phyloP scores from a whole-genome alignment of 306 rosid species.

The Prunus armeniaca region DNA sequence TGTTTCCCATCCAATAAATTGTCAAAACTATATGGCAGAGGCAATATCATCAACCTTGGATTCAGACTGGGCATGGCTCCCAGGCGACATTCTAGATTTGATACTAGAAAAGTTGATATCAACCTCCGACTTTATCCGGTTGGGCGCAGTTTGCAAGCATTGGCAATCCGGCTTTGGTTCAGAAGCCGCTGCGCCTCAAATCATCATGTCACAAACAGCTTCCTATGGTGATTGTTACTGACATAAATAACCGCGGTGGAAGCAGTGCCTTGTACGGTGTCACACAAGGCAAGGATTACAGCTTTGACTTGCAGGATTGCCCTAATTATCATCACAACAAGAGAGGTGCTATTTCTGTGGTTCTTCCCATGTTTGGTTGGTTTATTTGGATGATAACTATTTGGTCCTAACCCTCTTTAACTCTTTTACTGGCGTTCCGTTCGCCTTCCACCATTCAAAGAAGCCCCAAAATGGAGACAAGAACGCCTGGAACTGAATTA shows the following conservation, averaged over 20 bases:
- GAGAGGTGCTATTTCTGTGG: no score
- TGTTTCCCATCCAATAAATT: no score
- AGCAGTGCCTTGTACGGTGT: neutral
- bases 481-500: no score
- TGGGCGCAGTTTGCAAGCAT: slow-evolving; percentile 4
- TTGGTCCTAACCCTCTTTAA: neutral
- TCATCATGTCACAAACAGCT: slow-evolving; percentile 5
- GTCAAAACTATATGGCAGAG: no score
- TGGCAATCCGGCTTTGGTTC: neutral
- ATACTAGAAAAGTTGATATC: slow-evolving; percentile 6
- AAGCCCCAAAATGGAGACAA: neutral
- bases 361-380: slow-evolving; percentile 2
- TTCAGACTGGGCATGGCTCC: slow-evolving; percentile 1
- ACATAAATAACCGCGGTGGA: neutral
- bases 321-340: no score
- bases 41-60: no score
- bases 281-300: neutral
- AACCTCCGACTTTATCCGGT: neutral
- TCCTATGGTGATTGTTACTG: neutral
- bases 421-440: neutral
- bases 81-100: slow-evolving; percentile 3
- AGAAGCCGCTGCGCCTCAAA: slow-evolving; percentile 3
- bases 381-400: neutral
- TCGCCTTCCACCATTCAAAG: neutral
- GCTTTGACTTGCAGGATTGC: neutral